Evolutionary conservation across 2,329 filamentous ascomycete species (phyloP).

Genomic region (Pseudopyrenochaeta lycopersici): DNA sequence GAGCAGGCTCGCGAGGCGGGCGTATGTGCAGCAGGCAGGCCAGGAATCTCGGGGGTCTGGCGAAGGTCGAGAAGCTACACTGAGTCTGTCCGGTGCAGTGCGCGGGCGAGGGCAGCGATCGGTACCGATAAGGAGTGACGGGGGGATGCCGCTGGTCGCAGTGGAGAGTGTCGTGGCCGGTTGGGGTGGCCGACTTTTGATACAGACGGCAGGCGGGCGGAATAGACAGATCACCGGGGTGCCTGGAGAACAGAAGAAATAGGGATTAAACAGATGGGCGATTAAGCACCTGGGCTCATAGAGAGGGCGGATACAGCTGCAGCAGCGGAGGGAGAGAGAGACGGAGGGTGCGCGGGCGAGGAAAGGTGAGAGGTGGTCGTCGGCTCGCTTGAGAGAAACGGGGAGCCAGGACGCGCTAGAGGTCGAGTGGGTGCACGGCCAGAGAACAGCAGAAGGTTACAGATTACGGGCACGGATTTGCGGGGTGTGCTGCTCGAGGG

Average conservation of each 20-base stretch:
- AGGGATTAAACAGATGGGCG: constrained; percentile 44
- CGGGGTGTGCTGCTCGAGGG: too few species aligned
- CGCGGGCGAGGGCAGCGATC: constrained; percentile 20
- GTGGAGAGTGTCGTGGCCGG: constrained; percentile 15
- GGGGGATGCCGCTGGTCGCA: constrained; percentile 21
- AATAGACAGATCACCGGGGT: constrained; percentile 49
- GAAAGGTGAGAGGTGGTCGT: constrained; percentile 16
- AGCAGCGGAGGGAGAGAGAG: constrained; percentile 17
- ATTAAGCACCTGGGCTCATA: constrained; percentile 41
- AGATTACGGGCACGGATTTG: constrained; percentile 18
- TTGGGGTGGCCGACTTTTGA: constrained; percentile 37
- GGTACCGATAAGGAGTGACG: constrained; percentile 39
- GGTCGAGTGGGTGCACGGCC: constrained; percentile 12
- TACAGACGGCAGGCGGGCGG: constrained; percentile 35
- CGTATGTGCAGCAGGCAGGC: constrained; percentile 4
- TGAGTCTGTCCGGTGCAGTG: constrained; percentile 9
- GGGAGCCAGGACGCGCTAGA: constrained; percentile 21
- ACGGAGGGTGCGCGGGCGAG: constrained; percentile 19
- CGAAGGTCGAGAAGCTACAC: constrained; percentile 13
- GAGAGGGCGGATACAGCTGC: constrained; percentile 24
- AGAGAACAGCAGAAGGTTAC: constrained; percentile 22
- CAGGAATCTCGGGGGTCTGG: constrained; percentile 10
- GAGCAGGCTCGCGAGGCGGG: constrained; percentile 5
- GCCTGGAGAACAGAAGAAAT: constrained; percentile 50
- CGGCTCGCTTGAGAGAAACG: constrained; percentile 28